Conservation (phyloP, 177 flowering plant genomes). For the Vitis hybrid region DNA sequence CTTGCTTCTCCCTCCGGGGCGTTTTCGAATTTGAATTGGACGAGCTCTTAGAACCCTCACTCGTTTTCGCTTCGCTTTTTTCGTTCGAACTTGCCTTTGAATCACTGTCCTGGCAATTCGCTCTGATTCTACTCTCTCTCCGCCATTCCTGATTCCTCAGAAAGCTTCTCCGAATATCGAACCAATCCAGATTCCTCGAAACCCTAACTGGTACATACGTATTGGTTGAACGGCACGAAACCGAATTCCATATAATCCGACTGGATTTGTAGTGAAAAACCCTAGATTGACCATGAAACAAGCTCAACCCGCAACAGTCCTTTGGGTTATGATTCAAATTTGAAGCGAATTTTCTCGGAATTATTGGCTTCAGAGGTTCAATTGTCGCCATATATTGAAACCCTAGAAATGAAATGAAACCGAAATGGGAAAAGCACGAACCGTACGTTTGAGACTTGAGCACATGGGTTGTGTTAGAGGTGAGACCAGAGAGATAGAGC, state of each 20-base stretch:
- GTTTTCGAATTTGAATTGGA: slow-evolving; percentile 24
- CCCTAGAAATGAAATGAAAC: background rate
- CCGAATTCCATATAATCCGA: slow-evolving; percentile 18
- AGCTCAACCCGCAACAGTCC: slow-evolving; percentile 16
- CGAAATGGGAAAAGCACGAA: too few species aligned
- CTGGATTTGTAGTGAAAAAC: slow-evolving; percentile 15
- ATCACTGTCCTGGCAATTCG: slow-evolving; percentile 50
- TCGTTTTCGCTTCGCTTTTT: slow-evolving; percentile 31
- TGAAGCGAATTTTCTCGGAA: slow-evolving; percentile 14
- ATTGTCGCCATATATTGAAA: slow-evolving; percentile 25
- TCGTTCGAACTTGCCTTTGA: slow-evolving; percentile 34
- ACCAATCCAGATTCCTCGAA: slow-evolving; percentile 13
- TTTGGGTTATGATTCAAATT: slow-evolving; percentile 12
- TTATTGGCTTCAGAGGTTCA: slow-evolving; percentile 27
- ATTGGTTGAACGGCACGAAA: slow-evolving; percentile 12
- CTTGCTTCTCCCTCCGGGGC: slow-evolving; percentile 49
- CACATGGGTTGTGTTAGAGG: background rate
- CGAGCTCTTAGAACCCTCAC: slow-evolving; percentile 29
- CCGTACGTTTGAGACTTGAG: background rate
- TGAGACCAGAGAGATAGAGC: slow-evolving; percentile 1
- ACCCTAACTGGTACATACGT: slow-evolving; percentile 14
- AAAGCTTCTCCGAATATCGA: slow-evolving; percentile 23
- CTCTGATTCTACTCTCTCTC: slow-evolving; percentile 26
- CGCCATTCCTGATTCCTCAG: slow-evolving; percentile 8
- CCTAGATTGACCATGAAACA: slow-evolving; percentile 25